Conservation (phyloP, 2,329 filamentous ascomycete genomes). For the Ophiocordyceps camponoti-saundersi region DNA sequence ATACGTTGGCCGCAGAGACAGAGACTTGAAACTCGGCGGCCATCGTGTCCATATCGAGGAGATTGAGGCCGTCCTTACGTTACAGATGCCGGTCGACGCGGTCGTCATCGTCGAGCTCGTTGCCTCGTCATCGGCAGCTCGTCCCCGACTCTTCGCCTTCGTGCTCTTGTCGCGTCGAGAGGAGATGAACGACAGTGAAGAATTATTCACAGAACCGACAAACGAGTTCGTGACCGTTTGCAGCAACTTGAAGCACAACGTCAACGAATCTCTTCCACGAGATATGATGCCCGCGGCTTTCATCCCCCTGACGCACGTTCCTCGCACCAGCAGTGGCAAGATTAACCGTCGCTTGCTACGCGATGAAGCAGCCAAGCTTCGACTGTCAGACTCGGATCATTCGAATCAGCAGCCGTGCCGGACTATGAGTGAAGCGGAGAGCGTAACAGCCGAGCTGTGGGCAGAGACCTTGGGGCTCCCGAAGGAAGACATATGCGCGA, state of each 20-base stretch:
- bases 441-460: slow-evolving; percentile 1
- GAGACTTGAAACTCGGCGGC: slow-evolving; percentile 2
- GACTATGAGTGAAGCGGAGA: neutral
- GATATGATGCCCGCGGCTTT: slow-evolving; percentile 26
- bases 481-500: slow-evolving; percentile 12
- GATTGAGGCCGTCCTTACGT: neutral
- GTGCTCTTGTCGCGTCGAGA: neutral
- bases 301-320: slow-evolving; percentile 11
- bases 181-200: neutral
- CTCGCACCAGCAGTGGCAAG: neutral
- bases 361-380: neutral
- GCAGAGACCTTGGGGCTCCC: slow-evolving; percentile 2
- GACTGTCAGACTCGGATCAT: neutral
- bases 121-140: neutral
- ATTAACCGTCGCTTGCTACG: neutral
- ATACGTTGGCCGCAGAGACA: slow-evolving; percentile 1
- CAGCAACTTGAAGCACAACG: neutral
- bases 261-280: slow-evolving; percentile 6
- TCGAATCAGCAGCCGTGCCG: neutral
- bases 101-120: slow-evolving; percentile 1
- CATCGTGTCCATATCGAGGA: slow-evolving; percentile 1
- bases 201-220: neutral
- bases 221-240: neutral
- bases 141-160: slow-evolving; percentile 1
- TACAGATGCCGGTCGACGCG: neutral